Percentiles rank a stretch among this genome's conserved stretches.
Conservation (phyloP, 1,284 basidiomycete genomes). For the Golubevia pallescens region DNA sequence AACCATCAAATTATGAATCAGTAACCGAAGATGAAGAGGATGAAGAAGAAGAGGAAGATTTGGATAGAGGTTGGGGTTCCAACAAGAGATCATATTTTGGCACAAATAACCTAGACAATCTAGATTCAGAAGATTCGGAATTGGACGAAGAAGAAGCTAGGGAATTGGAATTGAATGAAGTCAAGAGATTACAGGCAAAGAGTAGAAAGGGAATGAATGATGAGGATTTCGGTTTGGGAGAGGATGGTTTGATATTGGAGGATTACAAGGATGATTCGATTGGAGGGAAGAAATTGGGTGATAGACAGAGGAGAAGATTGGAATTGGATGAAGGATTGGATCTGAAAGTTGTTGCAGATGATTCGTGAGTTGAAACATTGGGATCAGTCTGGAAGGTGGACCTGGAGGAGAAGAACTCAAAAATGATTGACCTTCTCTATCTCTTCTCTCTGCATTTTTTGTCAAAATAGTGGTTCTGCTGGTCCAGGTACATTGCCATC, state of each 20-base stretch:
- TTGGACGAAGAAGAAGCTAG: slow-evolving; percentile 65
- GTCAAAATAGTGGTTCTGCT: not conserved
- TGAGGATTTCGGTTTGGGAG: slow-evolving; percentile 83
- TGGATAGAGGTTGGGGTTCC: slow-evolving; percentile 70
- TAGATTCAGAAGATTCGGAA: slow-evolving; percentile 53
- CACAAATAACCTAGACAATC: slow-evolving; percentile 46
- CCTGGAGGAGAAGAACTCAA: not conserved
- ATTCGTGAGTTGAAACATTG: not conserved
- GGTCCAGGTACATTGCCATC: not conserved
- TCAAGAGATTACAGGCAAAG: slow-evolving; percentile 78
- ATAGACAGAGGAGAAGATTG: slow-evolving; percentile 30
- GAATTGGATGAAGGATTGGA: slow-evolving; percentile 33
- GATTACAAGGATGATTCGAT: slow-evolving; percentile 27
- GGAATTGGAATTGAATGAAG: slow-evolving; percentile 84
- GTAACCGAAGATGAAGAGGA: slow-evolving; percentile 72
- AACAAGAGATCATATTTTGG: slow-evolving; percentile 61
- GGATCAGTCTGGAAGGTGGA: not conserved
- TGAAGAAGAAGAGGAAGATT: slow-evolving; percentile 71
- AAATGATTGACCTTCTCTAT: not conserved
- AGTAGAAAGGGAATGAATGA: slow-evolving; percentile 76
- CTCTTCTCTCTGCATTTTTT: too few relatives aligned
- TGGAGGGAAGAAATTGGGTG: slow-evolving; percentile 29
- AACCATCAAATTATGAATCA: slow-evolving; percentile 52
- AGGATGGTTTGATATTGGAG: slow-evolving; percentile 60
- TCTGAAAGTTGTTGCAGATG: not conserved